Percentiles rank a stretch among this genome's conserved stretches.
Evolutionary conservation across 257 asterid genomes (phyloP).

Genomic region (Solanum neorickii): DNA sequence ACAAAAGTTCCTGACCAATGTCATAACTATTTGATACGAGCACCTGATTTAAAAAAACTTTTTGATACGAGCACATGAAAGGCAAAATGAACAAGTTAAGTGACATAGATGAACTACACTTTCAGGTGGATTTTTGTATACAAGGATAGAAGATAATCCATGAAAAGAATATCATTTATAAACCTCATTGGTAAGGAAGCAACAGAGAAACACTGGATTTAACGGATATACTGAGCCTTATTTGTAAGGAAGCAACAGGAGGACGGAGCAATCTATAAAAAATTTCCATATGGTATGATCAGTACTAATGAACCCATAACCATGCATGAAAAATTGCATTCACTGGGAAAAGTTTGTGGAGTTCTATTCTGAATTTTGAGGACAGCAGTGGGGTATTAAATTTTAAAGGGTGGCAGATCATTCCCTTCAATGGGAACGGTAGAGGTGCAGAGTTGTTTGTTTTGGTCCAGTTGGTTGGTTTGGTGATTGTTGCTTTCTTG

Average conservation of each 20-base stretch:
- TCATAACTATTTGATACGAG: background rate
- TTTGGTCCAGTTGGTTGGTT: background rate
- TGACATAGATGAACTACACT: background rate
- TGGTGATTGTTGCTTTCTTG: background rate
- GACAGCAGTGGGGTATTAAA: background rate
- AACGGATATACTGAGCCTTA: background rate
- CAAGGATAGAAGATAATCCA: background rate
- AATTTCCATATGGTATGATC: background rate
- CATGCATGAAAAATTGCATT: background rate
- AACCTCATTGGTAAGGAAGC: background rate
- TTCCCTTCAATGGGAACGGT: background rate
- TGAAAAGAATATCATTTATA: background rate
- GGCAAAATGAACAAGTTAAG: background rate
- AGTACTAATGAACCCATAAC: background rate
- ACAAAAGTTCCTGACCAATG: background rate
- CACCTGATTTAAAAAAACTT: background rate
- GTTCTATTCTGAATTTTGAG: background rate
- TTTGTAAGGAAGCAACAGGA: background rate
- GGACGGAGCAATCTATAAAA: background rate
- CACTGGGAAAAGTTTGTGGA: background rate
- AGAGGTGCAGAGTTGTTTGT: background rate
- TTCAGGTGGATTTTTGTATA: background rate
- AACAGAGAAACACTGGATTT: background rate
- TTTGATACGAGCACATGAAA: background rate
- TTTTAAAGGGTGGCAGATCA: background rate